Conservation (phyloP, 2,329 filamentous ascomycete species). For the Fusarium irregulare region DNA sequence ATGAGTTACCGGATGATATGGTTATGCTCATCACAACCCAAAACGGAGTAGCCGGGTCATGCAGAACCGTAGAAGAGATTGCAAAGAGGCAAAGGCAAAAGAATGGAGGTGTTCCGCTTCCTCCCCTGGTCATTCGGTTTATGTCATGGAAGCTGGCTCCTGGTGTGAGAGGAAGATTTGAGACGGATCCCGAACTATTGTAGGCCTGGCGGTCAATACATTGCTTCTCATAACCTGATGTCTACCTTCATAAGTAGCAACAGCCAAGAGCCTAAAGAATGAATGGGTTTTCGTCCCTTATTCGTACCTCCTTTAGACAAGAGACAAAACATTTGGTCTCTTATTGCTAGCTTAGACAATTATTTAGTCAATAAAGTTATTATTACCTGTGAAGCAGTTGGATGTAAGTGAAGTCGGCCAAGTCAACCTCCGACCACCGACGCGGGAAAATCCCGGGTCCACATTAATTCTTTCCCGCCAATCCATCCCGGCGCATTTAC, state of each 20-base stretch:
- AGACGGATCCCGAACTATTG: background rate
- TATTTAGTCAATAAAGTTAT: background rate
- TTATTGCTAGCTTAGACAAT: background rate
- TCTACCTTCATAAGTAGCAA: background rate
- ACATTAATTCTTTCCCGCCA: slow-evolving; percentile 37
- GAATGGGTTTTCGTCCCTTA: rapidly evolving
- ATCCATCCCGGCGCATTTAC: slow-evolving; percentile 41
- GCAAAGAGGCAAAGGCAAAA: background rate
- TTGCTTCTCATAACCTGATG: too few species aligned
- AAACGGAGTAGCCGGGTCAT: too few species aligned
- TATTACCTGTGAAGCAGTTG: background rate
- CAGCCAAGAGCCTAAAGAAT: background rate
- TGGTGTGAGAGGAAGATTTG: background rate
- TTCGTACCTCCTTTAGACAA: background rate
- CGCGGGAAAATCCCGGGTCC: slow-evolving; percentile 40
- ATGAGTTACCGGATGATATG: background rate
- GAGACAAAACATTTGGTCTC: background rate
- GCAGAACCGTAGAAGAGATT: background rate
- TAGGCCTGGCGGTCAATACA: background rate
- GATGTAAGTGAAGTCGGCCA: slow-evolving; percentile 10
- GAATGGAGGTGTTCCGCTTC: background rate
- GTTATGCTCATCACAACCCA: background rate
- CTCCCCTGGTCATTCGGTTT: background rate
- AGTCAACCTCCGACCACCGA: slow-evolving; percentile 8
- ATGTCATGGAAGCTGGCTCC: slow-evolving; percentile 4